These are phyloP conservation scores for Petunia axillaris DNA, from an alignment of 257 asterid species.

Conservation along the genomic window DNA sequence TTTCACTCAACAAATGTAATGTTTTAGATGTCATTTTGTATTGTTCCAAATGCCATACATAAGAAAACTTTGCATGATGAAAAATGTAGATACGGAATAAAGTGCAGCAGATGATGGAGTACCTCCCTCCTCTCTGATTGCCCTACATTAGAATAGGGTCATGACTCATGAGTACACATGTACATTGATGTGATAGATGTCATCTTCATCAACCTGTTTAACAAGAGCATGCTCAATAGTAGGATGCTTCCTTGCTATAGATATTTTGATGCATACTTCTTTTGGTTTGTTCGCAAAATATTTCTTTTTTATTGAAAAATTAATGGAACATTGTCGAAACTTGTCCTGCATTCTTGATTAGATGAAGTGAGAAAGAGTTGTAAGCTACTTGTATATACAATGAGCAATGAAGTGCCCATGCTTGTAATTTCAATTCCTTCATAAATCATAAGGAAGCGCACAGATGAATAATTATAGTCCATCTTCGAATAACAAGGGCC, in stretches of 20 bases:
- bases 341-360: not conserved
- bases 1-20: not conserved
- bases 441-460: not conserved
- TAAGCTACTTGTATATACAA: not conserved
- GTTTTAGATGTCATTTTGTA: not conserved
- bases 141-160: not conserved
- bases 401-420: not conserved
- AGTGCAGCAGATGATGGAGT: constrained; percentile 6
- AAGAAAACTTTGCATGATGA: constrained; percentile 17
- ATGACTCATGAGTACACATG: not conserved
- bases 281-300: not conserved
- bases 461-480: not conserved
- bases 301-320: not conserved
- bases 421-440: not conserved
- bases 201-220: not conserved
- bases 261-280: not conserved
- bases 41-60: not conserved
- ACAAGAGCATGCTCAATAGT: constrained; percentile 15
- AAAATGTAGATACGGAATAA: not conserved
- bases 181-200: not conserved
- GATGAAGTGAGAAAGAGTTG: not conserved
- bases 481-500: not conserved
- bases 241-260: not conserved
- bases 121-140: constrained; percentile 15
- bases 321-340: not conserved